Conservation (phyloP, 1,284 basidiomycete genomes). For the Trametes polyzona region DNA sequence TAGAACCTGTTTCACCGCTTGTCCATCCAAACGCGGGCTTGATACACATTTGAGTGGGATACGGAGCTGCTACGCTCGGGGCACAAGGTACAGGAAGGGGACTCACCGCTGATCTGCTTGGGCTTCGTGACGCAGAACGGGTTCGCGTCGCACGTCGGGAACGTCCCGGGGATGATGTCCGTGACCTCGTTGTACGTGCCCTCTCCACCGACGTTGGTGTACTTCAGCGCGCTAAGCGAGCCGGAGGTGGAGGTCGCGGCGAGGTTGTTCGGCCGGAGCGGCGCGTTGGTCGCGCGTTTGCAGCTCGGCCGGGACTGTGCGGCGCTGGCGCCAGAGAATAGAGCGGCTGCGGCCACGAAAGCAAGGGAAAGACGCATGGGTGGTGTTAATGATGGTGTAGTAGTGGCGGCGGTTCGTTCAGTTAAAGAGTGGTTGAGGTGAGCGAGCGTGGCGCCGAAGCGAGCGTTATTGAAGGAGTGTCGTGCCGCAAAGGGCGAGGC, state of each 20-base stretch:
- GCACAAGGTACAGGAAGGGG: neutral
- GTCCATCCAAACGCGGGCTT: too few relatives aligned
- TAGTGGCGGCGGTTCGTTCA: neutral
- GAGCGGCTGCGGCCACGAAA: slow-evolving; percentile 9
- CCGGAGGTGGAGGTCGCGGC: slow-evolving; percentile 29
- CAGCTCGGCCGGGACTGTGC: too few relatives aligned
- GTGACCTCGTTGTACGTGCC: slow-evolving; percentile 37
- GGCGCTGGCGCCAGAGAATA: too few relatives aligned
- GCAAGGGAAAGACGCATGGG: slow-evolving; percentile 14
- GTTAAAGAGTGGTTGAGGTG: neutral
- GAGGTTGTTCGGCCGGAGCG: slow-evolving; percentile 23
- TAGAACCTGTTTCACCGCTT: too few relatives aligned
- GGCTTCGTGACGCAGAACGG: slow-evolving; percentile 30
- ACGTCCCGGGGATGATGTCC: slow-evolving; percentile 33
- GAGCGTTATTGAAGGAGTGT: slow-evolving; percentile 12
- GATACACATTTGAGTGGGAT: too few relatives aligned
- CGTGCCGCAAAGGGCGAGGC: neutral
- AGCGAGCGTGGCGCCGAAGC: slow-evolving; percentile 1
- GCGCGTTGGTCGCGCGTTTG: slow-evolving; percentile 2
- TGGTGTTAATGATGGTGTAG: neutral
- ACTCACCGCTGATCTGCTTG: slow-evolving; percentile 32
- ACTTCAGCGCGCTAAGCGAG: slow-evolving; percentile 34
- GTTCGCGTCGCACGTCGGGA: slow-evolving; percentile 32
- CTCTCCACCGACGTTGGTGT: slow-evolving; percentile 35
- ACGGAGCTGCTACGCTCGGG: neutral